These are phyloP conservation scores for Podaxis mareebaensis DNA, from an alignment of 768 basidiomycete genomes.

Conservation along the genomic window DNA sequence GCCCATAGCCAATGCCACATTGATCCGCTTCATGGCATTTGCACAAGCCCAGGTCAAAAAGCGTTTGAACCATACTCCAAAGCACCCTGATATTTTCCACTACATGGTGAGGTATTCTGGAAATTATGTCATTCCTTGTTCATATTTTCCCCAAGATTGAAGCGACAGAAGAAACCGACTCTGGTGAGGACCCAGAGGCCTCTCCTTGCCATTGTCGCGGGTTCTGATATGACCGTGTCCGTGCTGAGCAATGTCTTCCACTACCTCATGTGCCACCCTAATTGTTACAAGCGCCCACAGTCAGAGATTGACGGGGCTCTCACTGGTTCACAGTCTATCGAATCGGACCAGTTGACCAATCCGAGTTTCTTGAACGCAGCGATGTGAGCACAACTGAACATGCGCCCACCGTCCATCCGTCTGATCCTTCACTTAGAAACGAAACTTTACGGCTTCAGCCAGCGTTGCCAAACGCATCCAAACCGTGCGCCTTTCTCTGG, in stretches of 20 bases:
- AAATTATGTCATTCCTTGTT: neutral
- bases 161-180: slow-evolving; percentile 16
- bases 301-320: slow-evolving; percentile 27
- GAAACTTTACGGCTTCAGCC: slow-evolving; percentile 38
- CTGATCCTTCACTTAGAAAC: slow-evolving; percentile 26
- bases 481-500: slow-evolving; percentile 30
- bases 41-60: slow-evolving; percentile 19
- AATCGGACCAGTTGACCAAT: slow-evolving; percentile 23
- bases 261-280: slow-evolving; percentile 25
- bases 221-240: slow-evolving; percentile 32
- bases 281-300: slow-evolving; percentile 23
- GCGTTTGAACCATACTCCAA: slow-evolving; percentile 17
- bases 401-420: no score
- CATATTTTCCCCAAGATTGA: slow-evolving; percentile 15
- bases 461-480: slow-evolving; percentile 31
- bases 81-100: slow-evolving; percentile 29
- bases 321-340: slow-evolving; percentile 14
- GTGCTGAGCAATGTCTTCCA: slow-evolving; percentile 27
- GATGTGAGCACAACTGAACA: slow-evolving; percentile 27
- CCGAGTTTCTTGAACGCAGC: slow-evolving; percentile 34
- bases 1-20: slow-evolving; percentile 4
- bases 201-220: slow-evolving; percentile 30
- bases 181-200: slow-evolving; percentile 14
- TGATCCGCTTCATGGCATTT: slow-evolving; percentile 8
- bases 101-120: slow-evolving; percentile 23